Conservation (phyloP, 257 asterid genomes). For the Forsythia viridissima region DNA sequence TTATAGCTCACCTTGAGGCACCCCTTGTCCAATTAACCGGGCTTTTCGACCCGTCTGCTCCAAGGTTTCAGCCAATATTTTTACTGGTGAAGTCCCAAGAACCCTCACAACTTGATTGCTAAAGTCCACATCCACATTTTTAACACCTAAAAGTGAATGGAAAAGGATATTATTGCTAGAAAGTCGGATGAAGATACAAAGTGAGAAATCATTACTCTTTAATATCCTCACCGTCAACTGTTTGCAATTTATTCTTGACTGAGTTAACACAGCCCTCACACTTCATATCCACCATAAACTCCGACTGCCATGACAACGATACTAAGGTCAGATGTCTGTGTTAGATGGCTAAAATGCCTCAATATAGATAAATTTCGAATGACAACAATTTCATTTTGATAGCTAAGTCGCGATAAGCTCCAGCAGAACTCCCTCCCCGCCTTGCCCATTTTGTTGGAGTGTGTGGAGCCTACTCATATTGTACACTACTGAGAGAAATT, state of each 20-base stretch:
- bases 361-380: background rate
- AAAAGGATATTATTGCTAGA: background rate
- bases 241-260: conserved; percentile 70
- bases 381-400: background rate
- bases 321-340: conserved; percentile 20
- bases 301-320: conserved; percentile 56
- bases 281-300: conserved; percentile 90
- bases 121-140: conserved; percentile 79
- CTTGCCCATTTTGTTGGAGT: too few relatives aligned
- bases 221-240: conserved; percentile 66
- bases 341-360: background rate
- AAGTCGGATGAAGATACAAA: background rate
- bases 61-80: conserved; percentile 76
- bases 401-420: background rate
- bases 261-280: conserved; percentile 89
- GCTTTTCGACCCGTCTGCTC: conserved; percentile 90
- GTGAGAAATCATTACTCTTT: conserved; percentile 2
- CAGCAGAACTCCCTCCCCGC: background rate
- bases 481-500: background rate
- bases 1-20: conserved; percentile 58
- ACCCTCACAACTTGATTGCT: conserved; percentile 82
- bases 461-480: background rate
- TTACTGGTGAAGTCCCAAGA: conserved; percentile 80
- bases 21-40: conserved; percentile 86
- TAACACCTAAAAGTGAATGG: conserved; percentile 51